Percentiles rank a stretch among this genome's conserved stretches.
Evolutionary conservation across 257 asterid species (phyloP).

Genomic region (Fraxinus excelsior): DNA sequence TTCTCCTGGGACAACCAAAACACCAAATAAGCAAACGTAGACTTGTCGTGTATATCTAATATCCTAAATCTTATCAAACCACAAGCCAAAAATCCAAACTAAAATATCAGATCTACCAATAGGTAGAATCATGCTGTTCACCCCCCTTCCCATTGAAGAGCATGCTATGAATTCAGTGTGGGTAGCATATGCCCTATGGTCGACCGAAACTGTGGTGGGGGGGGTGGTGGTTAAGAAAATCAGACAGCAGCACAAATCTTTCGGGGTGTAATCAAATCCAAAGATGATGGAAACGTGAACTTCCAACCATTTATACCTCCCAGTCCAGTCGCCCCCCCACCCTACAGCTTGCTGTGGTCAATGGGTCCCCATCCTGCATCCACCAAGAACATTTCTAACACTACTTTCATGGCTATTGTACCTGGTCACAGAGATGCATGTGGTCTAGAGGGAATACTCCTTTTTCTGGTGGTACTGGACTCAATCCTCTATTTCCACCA

Average conservation of each 20-base stretch:
- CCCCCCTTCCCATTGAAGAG: not conserved
- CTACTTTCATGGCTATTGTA: conserved; percentile 26
- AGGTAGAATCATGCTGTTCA: not conserved
- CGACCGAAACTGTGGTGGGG: too few species aligned
- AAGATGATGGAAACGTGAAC: too few species aligned
- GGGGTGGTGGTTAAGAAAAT: too few species aligned
- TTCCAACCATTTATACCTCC: too few species aligned
- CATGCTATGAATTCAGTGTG: too few species aligned
- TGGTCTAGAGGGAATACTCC: conserved; percentile 96
- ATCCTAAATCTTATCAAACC: not conserved
- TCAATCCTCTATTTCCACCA: conserved; percentile 96
- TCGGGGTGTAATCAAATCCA: not conserved
- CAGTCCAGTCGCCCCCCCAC: not conserved
- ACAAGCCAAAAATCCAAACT: not conserved
- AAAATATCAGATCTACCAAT: not conserved
- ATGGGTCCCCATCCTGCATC: not conserved
- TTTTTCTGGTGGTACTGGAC: conserved; percentile 93
- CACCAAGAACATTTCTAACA: not conserved
- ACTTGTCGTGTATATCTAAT: not conserved
- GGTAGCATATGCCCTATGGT: too few species aligned
- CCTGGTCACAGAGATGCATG: conserved; percentile 88
- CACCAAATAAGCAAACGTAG: conserved; percentile 21
- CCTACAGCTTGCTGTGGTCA: not conserved
- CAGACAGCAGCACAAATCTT: not conserved
- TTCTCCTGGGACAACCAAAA: conserved; percentile 65